Base-by-base conservation (phyloP, 306 rosid species). In the Prosopis cineraria region DNA sequence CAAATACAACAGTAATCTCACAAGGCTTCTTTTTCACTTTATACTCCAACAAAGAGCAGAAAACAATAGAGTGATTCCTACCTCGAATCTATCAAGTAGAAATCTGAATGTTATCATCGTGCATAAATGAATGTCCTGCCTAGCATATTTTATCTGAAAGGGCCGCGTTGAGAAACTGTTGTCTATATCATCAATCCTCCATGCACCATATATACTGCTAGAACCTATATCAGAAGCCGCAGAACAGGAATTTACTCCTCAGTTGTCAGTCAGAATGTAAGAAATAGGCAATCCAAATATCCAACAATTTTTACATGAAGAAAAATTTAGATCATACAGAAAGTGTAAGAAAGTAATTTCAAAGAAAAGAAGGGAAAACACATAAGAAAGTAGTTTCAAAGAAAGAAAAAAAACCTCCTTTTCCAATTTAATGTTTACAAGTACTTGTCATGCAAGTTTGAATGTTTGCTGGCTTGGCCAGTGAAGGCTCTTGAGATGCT, bases 111-210 rank as follows among this genome's bases (percentile, higher is more conserved):
- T 83, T 71, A 91, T 76, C 99, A 95, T 91, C 86, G 88, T 85
- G 50, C 93, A 87, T 82, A 95, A 88, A 75, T 88, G 88, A 80
- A 91, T 80, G 71, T 95, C 99, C 84, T 95, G 96, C 76, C 90
- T 91, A 10, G 98, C 96, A 59, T 93, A 95, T 82, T 91, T 95
- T 86, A 95, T 88, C 82, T 86, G 90, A 80, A 95, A 95, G 62
- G 97, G 93, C 81, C 85, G 98, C 24, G 97, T 89, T 41, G 96
- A 91, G 88, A 95, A 92, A 87, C 98, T 94, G 77, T 89, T 84
- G 84, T 94, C 97, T 30, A 84, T 83, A 72, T 94, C 95, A 79
- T 92, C 93, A 81, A 94, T 90, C 90, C 87, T 88, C 98, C 98
- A 94, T 75, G 70, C 89, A 68, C 98, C 97, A 78, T 76, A 87